Base-by-base conservation (phyloP, 768 basidiomycete genomes). In the Leccinum aurantiacum region DNA sequence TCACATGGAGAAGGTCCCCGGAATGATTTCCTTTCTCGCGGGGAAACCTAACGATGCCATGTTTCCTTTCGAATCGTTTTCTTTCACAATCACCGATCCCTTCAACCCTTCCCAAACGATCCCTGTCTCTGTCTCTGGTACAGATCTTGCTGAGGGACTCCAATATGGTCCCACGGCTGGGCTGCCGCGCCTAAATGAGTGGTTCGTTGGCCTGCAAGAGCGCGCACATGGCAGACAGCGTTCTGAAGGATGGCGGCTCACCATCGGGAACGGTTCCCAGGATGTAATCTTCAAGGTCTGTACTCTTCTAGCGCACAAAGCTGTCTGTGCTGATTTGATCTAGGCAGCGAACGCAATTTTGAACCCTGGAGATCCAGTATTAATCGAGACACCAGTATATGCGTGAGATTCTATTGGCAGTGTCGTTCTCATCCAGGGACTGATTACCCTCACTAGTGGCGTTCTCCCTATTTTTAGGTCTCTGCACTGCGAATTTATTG, bases 41-140 rank as follows among this genome's bases (percentile, higher is more conserved):
- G 96, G 96, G 27, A 94, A 95, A 73, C 96, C 96, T 6, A 95
- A 96, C 68, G 81, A 87, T 8, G 78, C 81, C n/a, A 90, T 92
- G 19, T 98, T 98, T 77, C 96, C 96, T 1, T 91, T 98, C 77
- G 86, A 87, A 2, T 86, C 88, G 0, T 77, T 98, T 65, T 86
- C 82, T 57, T 85, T 91, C 72, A 83, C 79, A 2, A 80, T 85
- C 4, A 76, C 80, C 19, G 82, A 84, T 11, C 83, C 83, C 3
- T 72, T 69, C 24, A 75, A 82, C 58, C 75, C 77, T 11, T 62
- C 67, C 19, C 70, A 79, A 56, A 83, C 86, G 33, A 75, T 76
- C 2, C 71, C 78, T 0, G 70, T 94, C 53, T 78, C 76, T 1
- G 75, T 96, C 51, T 77, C 78, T n/a, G 80, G 78, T 0, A 70